Percentiles rank a stretch among this genome's conserved stretches.
phyloP scores from a whole-genome alignment of 192 early-diverging fungal genomes.

The Coemansia sp. region DNA sequence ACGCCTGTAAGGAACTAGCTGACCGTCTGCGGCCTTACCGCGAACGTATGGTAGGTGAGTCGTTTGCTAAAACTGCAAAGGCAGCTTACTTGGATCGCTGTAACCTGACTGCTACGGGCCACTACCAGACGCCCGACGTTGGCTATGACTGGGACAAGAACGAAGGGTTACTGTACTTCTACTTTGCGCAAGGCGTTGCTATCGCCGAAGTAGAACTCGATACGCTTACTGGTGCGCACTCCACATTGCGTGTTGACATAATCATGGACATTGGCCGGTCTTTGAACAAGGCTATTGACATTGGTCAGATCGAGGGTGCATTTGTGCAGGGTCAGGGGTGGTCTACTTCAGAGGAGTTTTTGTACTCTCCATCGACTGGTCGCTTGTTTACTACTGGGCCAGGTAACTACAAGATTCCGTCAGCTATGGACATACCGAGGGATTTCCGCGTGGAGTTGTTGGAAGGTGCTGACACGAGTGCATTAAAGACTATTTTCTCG shows the following conservation, averaged over 20 bases:
- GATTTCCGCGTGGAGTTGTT: constrained; percentile 77
- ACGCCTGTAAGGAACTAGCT: constrained; percentile 76
- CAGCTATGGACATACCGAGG: constrained; percentile 80
- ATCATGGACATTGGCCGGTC: constrained; percentile 86
- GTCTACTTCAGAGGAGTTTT: constrained; percentile 82
- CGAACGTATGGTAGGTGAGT: constrained; percentile 59
- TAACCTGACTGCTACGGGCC: constrained; percentile 81
- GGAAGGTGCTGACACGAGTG: constrained; percentile 58
- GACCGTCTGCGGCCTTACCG: constrained; percentile 75
- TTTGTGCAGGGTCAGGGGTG: constrained; percentile 86
- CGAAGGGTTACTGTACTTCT: constrained; percentile 72
- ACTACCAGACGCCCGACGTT: constrained; percentile 83
- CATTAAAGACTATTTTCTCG: constrained; percentile 76
- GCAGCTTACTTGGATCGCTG: constrained; percentile 80
- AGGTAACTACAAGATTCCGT: constrained; percentile 88
- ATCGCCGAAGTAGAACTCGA: constrained; percentile 87
- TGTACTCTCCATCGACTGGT: constrained; percentile 72
- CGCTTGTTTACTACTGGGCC: constrained; percentile 82
- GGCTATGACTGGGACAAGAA: constrained; percentile 74
- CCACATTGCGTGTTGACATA: constrained; percentile 73
- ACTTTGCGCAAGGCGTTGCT: constrained; percentile 86
- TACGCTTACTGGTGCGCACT: constrained; percentile 79
- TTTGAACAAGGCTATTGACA: constrained; percentile 86
- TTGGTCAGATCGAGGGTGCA: constrained; percentile 91
- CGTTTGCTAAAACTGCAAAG: constrained; percentile 59